Evolutionary conservation across 2,329 filamentous ascomycete genomes (phyloP), one percentile per base, ranked within the genome.

Genomic region (Exutisphaerella laricina): DNA sequence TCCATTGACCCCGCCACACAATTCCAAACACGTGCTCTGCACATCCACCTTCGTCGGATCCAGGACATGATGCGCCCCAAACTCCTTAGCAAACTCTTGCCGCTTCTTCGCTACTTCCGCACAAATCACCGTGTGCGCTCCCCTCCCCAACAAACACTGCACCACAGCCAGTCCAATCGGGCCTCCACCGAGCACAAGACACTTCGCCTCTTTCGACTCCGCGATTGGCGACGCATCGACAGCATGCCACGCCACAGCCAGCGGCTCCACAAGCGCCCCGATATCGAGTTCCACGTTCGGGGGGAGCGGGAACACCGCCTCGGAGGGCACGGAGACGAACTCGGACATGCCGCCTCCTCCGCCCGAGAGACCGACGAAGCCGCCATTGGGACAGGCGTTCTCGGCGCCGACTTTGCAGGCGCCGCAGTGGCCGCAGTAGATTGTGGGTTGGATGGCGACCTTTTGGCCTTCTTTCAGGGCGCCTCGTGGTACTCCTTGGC

Each of bases 241-340:
- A 0, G 78, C 79, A 53, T 84, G 80, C 79, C 79, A 82, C 6
- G 76, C 78, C 0, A 84, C 79, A 0, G 77, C 68, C 2, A 84
- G 63, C 0, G 80, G 80, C 51, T 84, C 80, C 5, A 82, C 72
- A 3, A 84, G 65, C 0, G 80, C 79, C n/a, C 59, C 75, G 12
- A 77, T 64, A 30, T 78, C 72, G 14, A 78, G 66, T 0, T 69
- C 65, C 6, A 79, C 62, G 37, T 71, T 70, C 4, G 72, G 66
- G 0, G 79, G 76, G 0, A 81, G 63, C 2, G 67, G 67, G 32
- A 76, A 66, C 0, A 73, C 68, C 6, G 71, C 70, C 4, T 65
- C 62, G 18, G 70, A 65, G 12, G 72, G 60, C 1, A 79, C 67
- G 16, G 74, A 72, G 3, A 79, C 69, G 10, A 67, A 69, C 33